Conservation (phyloP, 805 yeast species). For the Candida quercuum region DNA sequence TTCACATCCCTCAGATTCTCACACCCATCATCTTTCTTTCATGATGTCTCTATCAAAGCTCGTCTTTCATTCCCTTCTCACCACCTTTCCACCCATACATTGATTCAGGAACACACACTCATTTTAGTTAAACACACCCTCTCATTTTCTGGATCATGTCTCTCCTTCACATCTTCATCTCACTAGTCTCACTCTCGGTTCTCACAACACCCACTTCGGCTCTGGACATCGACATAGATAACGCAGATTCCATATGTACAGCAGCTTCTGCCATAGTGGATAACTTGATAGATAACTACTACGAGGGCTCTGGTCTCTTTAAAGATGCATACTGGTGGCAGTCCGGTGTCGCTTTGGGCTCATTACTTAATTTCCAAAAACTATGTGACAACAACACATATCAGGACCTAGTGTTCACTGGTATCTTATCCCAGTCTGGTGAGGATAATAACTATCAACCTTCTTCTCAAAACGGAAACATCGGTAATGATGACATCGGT, state of each 20-base stretch:
- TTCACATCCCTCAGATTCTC: no score
- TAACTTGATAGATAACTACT: constrained; percentile 66
- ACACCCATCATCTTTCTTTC: no score
- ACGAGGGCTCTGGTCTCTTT: constrained; percentile 65
- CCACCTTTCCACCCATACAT: no score
- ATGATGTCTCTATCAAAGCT: no score
- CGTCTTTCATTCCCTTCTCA: no score
- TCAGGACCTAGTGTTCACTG: constrained; percentile 49
- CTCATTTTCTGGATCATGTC: no score
- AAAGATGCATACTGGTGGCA: constrained; percentile 82
- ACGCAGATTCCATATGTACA: constrained; percentile 23
- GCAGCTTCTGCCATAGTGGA: constrained; percentile 53
- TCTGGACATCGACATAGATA: constrained; percentile 2
- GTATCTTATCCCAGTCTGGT: constrained; percentile 39
- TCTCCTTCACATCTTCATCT: no score
- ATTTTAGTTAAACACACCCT: no score
- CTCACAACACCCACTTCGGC: no score
- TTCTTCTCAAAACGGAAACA: constrained; percentile 47
- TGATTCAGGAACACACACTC: no score
- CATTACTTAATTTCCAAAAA: constrained; percentile 66
- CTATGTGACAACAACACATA: constrained; percentile 66
- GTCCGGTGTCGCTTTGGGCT: constrained; percentile 75
- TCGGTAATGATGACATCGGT: constrained; percentile 70
- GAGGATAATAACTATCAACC: constrained; percentile 52
- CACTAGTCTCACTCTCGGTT: no score